Evolutionary conservation across 2,329 filamentous ascomycete species (phyloP), one percentile per base, ranked within the genome.

Genomic region (Trichoderma lentiforme): DNA sequence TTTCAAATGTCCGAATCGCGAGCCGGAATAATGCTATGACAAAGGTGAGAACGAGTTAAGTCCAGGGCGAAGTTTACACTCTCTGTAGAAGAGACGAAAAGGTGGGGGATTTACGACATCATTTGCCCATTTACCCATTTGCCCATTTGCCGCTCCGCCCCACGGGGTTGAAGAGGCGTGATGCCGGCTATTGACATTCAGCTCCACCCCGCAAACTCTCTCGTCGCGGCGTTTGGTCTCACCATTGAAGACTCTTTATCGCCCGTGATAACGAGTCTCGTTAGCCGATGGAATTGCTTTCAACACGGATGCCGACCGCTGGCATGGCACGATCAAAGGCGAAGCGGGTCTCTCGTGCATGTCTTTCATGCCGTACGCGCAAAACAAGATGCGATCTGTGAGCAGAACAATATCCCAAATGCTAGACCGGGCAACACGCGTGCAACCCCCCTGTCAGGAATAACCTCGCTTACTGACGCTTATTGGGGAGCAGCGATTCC

Each of bases 351-450:
- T 62, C 60, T 43, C 60, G 60, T 26, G 60, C 60, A 18, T 62
- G 60, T n/a, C 60, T 62, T 18, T 62, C 60, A 26, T 62, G 60
- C 34, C 60, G 60, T 36, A 62, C 21, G 3, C 60, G 60, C 60
- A 62, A 62, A 24, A 62, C 60, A 39, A 62, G 34, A 62, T 62
- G 60, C 34, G 60, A 62, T n/a, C 34, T 62, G 60, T 62, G 60
- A 62, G 60, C 24, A 62, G 60, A 43, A n/a, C 9, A 36, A 62
- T 2, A 15, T 39, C 60, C 60, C 34, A 6, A 24, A n/a, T 18
- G 6, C 53, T 15, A 57, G 53, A 57, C 26, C 21, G 43, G 36
- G 36, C 36, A 39, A 39, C 36, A 39, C 43, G 43, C 18, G 43
- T 8, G 43, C 15, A 28, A 18, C 24, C 53, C 24, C 53, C 43